phyloP scores from a whole-genome alignment of 345 rosid genomes.

The Pistacia integerrima region DNA sequence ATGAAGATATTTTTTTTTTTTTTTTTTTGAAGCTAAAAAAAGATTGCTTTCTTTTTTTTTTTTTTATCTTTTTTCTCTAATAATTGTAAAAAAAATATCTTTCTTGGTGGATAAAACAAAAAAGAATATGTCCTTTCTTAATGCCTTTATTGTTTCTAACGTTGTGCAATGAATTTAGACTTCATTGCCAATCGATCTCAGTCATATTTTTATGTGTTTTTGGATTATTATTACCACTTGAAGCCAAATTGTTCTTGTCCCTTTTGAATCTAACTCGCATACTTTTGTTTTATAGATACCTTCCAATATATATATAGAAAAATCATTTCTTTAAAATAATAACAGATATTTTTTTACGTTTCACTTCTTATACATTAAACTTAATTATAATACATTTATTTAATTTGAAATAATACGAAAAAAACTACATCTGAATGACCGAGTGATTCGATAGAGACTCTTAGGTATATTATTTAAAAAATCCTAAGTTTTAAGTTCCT shows the following conservation, averaged over 20 bases:
- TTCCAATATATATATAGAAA: too few relatives aligned
- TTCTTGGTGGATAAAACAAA: not conserved
- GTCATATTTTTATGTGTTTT: not conserved
- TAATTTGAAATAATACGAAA: too few relatives aligned
- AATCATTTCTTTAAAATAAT: too few relatives aligned
- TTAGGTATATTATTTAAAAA: too few relatives aligned
- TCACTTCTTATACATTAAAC: too few relatives aligned
- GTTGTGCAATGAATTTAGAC: slow-evolving; percentile 16
- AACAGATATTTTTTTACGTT: too few relatives aligned
- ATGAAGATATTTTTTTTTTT: not conserved
- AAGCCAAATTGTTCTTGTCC: not conserved
- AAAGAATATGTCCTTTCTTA: not conserved
- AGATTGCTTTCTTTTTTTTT: too few relatives aligned
- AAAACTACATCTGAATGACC: too few relatives aligned
- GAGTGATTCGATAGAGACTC: too few relatives aligned
- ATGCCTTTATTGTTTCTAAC: not conserved
- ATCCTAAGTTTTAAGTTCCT: too few relatives aligned
- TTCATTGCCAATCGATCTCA: not conserved
- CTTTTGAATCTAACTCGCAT: not conserved
- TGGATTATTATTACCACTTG: not conserved
- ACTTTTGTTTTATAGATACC: not conserved
- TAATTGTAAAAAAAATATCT: not conserved
- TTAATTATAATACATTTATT: too few relatives aligned
- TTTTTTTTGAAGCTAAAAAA: not conserved
- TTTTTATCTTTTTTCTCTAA: too few relatives aligned